Evolutionary conservation across 169 alveolate genomes (phyloP).

Genomic region (Plasmodium ovale): DNA sequence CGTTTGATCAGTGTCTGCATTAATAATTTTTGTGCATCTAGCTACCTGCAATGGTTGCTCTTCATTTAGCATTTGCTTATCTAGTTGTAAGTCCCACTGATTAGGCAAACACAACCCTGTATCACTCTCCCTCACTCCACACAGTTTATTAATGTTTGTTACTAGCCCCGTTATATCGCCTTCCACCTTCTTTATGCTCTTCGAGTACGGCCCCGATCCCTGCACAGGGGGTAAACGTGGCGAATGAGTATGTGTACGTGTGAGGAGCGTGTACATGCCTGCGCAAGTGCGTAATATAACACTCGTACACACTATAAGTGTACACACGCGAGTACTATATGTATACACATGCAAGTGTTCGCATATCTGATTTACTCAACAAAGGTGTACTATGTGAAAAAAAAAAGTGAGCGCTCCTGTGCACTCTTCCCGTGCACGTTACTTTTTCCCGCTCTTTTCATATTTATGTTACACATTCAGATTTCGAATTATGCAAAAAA

Average conservation of each 20-base stretch:
- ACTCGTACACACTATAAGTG: too few relatives aligned
- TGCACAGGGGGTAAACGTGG: constrained; percentile 24
- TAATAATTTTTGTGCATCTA: constrained; percentile 97
- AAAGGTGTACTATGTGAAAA: too few relatives aligned
- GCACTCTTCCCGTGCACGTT: background rate
- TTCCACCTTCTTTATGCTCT: constrained; percentile 82
- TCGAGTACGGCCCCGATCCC: constrained; percentile 88
- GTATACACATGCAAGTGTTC: background rate
- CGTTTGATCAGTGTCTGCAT: constrained; percentile 98
- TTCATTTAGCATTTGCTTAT: constrained; percentile 95
- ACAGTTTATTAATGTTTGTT: constrained; percentile 83
- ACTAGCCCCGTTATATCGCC: constrained; percentile 81
- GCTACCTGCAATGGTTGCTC: constrained; percentile 98
- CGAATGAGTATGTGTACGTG: background rate
- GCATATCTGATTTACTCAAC: background rate
- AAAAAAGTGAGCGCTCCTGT: background rate
- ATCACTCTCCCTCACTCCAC: constrained; percentile 97
- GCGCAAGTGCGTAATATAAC: too few relatives aligned
- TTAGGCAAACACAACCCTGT: constrained; percentile 99
- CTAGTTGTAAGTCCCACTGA: constrained; percentile 98
- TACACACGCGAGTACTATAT: background rate
- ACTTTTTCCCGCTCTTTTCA: background rate
- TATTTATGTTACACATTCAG: too few relatives aligned
- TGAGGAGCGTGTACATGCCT: background rate
- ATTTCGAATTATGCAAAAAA: background rate